Base-by-base conservation (phyloP, 441 rosid genomes). In the Oxalis stricta region DNA sequence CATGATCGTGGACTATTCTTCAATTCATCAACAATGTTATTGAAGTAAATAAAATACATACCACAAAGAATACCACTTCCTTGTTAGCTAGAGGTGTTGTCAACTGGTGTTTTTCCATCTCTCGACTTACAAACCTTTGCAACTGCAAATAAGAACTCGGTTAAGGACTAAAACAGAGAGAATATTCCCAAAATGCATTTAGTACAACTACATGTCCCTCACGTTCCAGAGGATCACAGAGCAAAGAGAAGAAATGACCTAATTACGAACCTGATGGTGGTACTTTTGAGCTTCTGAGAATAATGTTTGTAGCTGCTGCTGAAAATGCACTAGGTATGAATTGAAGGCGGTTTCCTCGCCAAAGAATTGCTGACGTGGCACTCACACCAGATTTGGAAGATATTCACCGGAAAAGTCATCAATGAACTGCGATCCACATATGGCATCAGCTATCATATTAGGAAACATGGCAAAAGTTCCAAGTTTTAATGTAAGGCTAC, bases 21-120 rank as follows among this genome's bases (percentile, higher is more conserved):
- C n/a, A n/a, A n/a, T n/a, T 5, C 4, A 14, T 14, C 9, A 13
- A 5, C 0, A 12, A 23, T 11, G 6, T 17, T 4, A 7, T 4
- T 48, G 7, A 13, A 48, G 19, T 14, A 33, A 10, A 6, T 0
- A 2, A 45, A 18, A 16, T 18, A 56, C 75, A 10, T 82, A 88
- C 97, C 95, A 84, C 48, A 47, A 88, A 63, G 64, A 84, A 84
- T 44, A 81, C 77, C 28, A 84, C 36, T 61, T 84, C 95, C 51
- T 55, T 40, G 36, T 77, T 77, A 12, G 73, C 85, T 10, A 84
- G 52, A 20, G 62, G 46, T 9, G 82, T 76, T 21, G 82, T 81
- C 47, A 84, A 26, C 52, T 75, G 68, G 28, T 63, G 72, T 55
- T 64, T 70, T 50, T 56, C 72, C 87, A 84, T 77, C 67, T 68